Conservation (phyloP, 192 early-diverging fungal species). For the Spizellomyces punctatus region DNA sequence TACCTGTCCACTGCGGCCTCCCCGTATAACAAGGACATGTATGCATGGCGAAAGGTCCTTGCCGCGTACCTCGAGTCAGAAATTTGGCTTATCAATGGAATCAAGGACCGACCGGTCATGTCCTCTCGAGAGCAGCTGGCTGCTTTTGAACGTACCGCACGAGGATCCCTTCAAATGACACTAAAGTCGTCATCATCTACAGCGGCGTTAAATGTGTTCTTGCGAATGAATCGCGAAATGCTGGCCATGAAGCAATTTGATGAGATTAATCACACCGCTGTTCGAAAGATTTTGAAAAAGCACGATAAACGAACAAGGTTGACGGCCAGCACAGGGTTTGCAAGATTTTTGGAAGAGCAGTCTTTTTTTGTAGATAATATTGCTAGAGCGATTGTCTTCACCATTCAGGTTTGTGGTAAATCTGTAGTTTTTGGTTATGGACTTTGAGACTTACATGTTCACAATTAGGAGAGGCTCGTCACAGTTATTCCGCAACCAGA, state of each 20-base stretch:
- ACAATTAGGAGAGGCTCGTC: slow-evolving; percentile 50
- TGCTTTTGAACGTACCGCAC: slow-evolving; percentile 51
- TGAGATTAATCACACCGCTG: slow-evolving; percentile 74
- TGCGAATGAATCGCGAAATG: slow-evolving; percentile 71
- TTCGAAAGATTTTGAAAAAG: slow-evolving; percentile 86
- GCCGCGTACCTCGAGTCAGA: slow-evolving; percentile 69
- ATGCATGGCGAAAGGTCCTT: slow-evolving; percentile 74
- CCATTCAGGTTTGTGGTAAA: slow-evolving; percentile 46
- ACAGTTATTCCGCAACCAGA: slow-evolving; percentile 80
- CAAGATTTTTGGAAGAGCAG: slow-evolving; percentile 51
- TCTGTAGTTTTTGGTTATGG: background rate
- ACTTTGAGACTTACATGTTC: background rate
- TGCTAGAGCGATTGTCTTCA: slow-evolving; percentile 59
- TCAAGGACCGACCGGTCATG: slow-evolving; percentile 59
- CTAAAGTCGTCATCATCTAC: slow-evolving; percentile 29
- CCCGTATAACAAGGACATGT: slow-evolving; percentile 75
- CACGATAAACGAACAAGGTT: slow-evolving; percentile 85
- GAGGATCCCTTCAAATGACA: background rate
- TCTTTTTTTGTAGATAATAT: slow-evolving; percentile 57
- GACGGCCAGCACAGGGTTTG: slow-evolving; percentile 53
- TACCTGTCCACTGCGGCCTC: slow-evolving; percentile 64
- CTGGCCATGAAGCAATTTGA: slow-evolving; percentile 71
- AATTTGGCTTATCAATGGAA: slow-evolving; percentile 65
- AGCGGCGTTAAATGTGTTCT: slow-evolving; percentile 52
- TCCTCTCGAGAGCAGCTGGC: slow-evolving; percentile 61